Base-by-base conservation (phyloP, 805 yeast species). In the Saccharomycopsis sp. region DNA sequence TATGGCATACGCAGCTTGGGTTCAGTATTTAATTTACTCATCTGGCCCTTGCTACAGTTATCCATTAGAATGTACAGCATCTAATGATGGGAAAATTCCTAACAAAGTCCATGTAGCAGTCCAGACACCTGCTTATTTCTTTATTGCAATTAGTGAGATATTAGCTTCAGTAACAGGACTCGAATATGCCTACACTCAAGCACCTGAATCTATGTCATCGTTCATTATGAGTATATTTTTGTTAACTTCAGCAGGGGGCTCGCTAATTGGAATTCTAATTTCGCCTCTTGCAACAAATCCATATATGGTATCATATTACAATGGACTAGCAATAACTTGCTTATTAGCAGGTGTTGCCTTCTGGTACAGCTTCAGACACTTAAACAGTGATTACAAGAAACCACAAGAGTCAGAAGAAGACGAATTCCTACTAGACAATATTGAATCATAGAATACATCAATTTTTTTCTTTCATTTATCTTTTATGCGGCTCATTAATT, bases 101-200 rank as follows among this genome's bases (percentile, higher is more conserved):
- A 75, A 76, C 57, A 61, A 69, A 43, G 67, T 81, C 39, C 82
- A 81, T 59, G 78, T 85, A 52, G 85, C 85, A 52, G 67, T 77
- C 50, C 89, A 83, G 65, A 68, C 72, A 43, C 63, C 68, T 14
- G 82, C 87, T 3, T 85, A 84, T 62, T 71, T 81, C 35, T 64
- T 85, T 51, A 77, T 81, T 61, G 90, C 85, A 9, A 59, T 81
- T 43, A 76, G 88, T 14, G 94, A 85, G 63, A 83, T 84, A 53
- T 74, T 85, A 54, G 88, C 89, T 26, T 80, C 85, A 43, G 75
- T 83, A 55, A 83, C 93, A 19, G 93, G 90, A 55, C 73, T 81
- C 54, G 93, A 85, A 65, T 83, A 81, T 58, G 94, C 94, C 16
- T 85, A 81, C 65, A 78, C 88, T 22, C 81, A 84, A 66, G 90